Evolutionary conservation across 2,329 filamentous ascomycete genomes (phyloP), one percentile per base, ranked within the genome.

Genomic region (Septoria petroselini): DNA sequence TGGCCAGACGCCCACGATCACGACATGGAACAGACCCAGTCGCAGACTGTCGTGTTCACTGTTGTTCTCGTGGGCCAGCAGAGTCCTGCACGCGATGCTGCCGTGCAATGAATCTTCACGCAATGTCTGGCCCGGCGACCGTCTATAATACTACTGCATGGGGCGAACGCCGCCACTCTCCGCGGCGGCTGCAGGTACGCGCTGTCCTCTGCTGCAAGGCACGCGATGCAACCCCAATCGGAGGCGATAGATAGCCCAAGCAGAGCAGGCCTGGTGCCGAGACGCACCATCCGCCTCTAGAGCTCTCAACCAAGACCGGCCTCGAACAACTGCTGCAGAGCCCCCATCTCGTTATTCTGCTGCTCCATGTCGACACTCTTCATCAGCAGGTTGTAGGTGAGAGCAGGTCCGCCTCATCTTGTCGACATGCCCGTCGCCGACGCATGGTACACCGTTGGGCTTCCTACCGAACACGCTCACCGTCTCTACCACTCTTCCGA

Each of bases 261-360:
- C n/a, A 4, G 11, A 5, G 4, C 30, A 31, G 40, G 17, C 14
- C 25, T 29, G 40, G 7, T 31, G 21, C 40, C 40, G 40, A 25
- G 3, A 15, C 40, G 23, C 40, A 31, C 23, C 40, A 42, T 33
- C n/a, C 9, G 40, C 27, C 40, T 27, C 27, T 41, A 41, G 23
- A 21, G 38, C 23, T 4, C 21, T 42, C 40, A 42, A 30, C 27
- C 40, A 42, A n/a, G 15, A 18, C 17, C 6, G 17, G 40, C 30
- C 40, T 42, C 40, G 40, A 42, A 42, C 25, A 27, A 15, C n/a
- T 30, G n/a, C n/a, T n/a, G 40, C 40, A 42, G 40, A 42, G 40
- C 40, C 40, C n/a, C n/a, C 40, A 42, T 14, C 21, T 27, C 27
- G 11, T 14, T 23, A 6, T 42, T 15, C 6, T 21, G 12, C 11